These are phyloP conservation scores for Rhizophagus clarus DNA, from an alignment of 192 early-diverging fungal genomes.

Conservation along the genomic window DNA sequence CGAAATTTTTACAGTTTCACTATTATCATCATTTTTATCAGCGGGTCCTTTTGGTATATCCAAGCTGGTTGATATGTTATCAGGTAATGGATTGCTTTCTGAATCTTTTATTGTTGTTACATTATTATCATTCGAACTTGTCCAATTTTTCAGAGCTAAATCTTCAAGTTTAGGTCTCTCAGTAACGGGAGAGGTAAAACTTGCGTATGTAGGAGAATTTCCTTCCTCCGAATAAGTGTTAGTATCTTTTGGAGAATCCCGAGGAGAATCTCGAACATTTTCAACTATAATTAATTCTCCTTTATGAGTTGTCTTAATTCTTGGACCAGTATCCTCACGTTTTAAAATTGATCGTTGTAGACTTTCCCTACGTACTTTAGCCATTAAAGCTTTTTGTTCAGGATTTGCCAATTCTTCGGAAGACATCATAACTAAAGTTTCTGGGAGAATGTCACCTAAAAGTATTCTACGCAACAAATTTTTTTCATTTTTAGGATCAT, in stretches of 20 bases:
- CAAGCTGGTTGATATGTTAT: not conserved
- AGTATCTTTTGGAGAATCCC: slow-evolving; percentile 5
- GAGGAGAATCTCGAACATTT: slow-evolving; percentile 11
- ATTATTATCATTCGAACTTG: not conserved
- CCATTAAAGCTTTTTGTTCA: slow-evolving; percentile 60
- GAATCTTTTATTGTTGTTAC: not conserved
- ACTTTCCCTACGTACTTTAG: slow-evolving; percentile 55
- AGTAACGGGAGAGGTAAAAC: slow-evolving; percentile 1
- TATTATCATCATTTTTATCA: not conserved
- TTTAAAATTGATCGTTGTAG: slow-evolving; percentile 59
- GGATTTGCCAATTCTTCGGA: slow-evolving; percentile 91
- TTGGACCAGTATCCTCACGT: slow-evolving; percentile 49
- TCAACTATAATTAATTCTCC: slow-evolving; percentile 55
- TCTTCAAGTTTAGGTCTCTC: slow-evolving; percentile 18
- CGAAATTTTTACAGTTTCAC: not conserved
- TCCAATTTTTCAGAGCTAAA: not conserved
- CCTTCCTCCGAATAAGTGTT: not conserved
- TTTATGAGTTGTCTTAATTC: slow-evolving; percentile 66
- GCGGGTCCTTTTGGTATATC: not conserved
- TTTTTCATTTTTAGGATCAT: slow-evolving; percentile 76
- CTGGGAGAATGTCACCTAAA: slow-evolving; percentile 60
- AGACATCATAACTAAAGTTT: slow-evolving; percentile 75
- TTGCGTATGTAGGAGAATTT: slow-evolving; percentile 15
- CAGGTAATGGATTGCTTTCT: not conserved
- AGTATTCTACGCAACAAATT: slow-evolving; percentile 65